phyloP scores from a whole-genome alignment of 2,329 filamentous ascomycete species.

The Penicillium hesseltinei region DNA sequence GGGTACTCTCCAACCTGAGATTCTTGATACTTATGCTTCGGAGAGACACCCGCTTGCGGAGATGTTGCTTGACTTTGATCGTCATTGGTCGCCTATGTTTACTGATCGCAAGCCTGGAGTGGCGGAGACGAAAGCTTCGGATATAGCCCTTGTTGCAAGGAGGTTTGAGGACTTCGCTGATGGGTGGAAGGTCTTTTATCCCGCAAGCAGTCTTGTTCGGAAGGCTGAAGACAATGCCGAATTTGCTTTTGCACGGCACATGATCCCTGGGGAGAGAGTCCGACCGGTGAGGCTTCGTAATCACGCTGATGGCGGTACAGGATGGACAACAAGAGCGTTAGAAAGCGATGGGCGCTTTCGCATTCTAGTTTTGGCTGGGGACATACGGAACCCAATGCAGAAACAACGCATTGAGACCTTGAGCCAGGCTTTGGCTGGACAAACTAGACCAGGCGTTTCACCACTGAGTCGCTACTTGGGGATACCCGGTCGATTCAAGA shows the following conservation, averaged over 20 bases:
- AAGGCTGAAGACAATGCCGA: background rate
- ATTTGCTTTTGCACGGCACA: background rate
- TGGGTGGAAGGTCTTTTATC: conserved; percentile 14
- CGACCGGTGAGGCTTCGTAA: conserved; percentile 19
- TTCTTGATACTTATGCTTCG: conserved; percentile 52
- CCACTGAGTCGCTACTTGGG: conserved; percentile 48
- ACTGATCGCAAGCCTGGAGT: conserved; percentile 4
- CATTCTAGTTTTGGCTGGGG: conserved; percentile 57
- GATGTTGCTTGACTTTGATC: conserved; percentile 65
- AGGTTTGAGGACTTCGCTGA: conserved; percentile 19
- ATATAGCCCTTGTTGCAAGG: conserved; percentile 17
- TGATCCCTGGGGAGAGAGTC: conserved; percentile 22
- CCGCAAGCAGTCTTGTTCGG: conserved; percentile 6
- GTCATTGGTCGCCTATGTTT: conserved; percentile 30
- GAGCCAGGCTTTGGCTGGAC: conserved; percentile 41
- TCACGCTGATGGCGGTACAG: conserved; percentile 14
- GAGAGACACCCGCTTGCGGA: conserved; percentile 62
- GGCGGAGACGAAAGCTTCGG: conserved; percentile 11
- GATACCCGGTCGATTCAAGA: conserved; percentile 40
- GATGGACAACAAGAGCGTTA: conserved; percentile 26
- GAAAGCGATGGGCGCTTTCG: conserved; percentile 37
- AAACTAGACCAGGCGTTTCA: conserved; percentile 11
- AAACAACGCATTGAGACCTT: conserved; percentile 49
- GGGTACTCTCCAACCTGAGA: conserved; percentile 37
- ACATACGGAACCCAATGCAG: conserved; percentile 50